Percentiles rank a stretch among this genome's conserved stretches.
phyloP scores from a whole-genome alignment of 805 yeast species.

The Lachancea nothofagi region DNA sequence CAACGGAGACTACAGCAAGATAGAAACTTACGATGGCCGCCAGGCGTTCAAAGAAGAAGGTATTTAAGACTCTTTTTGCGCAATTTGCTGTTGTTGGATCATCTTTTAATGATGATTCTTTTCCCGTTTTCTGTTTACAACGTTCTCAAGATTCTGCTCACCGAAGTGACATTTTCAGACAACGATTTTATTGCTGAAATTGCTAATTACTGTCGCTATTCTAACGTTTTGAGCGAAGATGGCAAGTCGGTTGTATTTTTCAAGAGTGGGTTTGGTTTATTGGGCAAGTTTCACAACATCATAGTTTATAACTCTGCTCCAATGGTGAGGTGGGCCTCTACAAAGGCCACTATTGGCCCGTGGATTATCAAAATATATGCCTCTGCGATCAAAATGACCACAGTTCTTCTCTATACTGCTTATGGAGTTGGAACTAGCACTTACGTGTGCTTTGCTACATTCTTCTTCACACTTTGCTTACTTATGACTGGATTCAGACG shows the following conservation, averaged over 20 bases:
- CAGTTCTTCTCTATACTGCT: slow-evolving; percentile 19
- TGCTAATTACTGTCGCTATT: slow-evolving; percentile 19
- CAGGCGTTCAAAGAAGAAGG: slow-evolving; percentile 19
- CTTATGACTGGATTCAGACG: slow-evolving; percentile 24
- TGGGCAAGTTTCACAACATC: slow-evolving; percentile 32
- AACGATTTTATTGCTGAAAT: slow-evolving; percentile 27
- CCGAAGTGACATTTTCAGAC: slow-evolving; percentile 27
- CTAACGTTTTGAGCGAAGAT: slow-evolving; percentile 30
- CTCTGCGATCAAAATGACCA: slow-evolving; percentile 17
- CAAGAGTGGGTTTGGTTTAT: slow-evolving; percentile 18
- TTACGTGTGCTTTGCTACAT: slow-evolving; percentile 26
- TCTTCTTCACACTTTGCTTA: slow-evolving; percentile 30
- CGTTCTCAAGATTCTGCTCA: slow-evolving; percentile 25
- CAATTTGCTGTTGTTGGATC: slow-evolving; percentile 27
- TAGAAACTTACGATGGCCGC: slow-evolving; percentile 7
- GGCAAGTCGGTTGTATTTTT: slow-evolving; percentile 13
- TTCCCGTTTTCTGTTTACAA: slow-evolving; percentile 33
- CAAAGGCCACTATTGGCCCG: slow-evolving; percentile 2
- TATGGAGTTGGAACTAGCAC: slow-evolving; percentile 30
- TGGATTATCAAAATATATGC: slow-evolving; percentile 13
- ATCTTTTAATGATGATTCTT: slow-evolving; percentile 24
- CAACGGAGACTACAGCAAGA: too few relatives aligned
- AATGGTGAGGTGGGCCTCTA: slow-evolving; percentile 11
- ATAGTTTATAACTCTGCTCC: slow-evolving; percentile 27
- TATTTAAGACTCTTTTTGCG: slow-evolving; percentile 22